Conservation (phyloP, 495 filamentous ascomycete species). For the Trichoderma reesei region DNA sequence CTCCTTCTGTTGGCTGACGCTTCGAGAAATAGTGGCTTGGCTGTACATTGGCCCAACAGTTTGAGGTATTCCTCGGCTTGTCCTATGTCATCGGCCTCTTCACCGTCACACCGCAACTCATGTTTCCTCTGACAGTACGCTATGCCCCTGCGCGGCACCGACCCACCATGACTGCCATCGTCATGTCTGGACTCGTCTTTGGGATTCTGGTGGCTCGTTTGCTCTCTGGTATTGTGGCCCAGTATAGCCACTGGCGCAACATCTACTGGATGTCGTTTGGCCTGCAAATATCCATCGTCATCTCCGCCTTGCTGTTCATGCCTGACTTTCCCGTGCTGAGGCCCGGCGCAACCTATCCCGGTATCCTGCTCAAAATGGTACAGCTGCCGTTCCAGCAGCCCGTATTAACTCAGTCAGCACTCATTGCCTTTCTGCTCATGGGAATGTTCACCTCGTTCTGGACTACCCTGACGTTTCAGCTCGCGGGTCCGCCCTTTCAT, state of each 20-base stretch:
- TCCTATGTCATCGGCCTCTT: slow-evolving; percentile 63
- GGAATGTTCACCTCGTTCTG: slow-evolving; percentile 47
- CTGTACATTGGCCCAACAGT: slow-evolving; percentile 58
- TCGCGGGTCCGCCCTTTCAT: slow-evolving; percentile 56
- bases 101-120: slow-evolving; percentile 77
- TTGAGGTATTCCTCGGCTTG: slow-evolving; percentile 53
- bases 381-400: slow-evolving; percentile 52
- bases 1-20: slow-evolving; percentile 5
- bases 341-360: slow-evolving; percentile 55
- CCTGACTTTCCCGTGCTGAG: slow-evolving; percentile 74
- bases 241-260: slow-evolving; percentile 61
- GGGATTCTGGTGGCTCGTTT: slow-evolving; percentile 70
- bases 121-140: slow-evolving; percentile 77
- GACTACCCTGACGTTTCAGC: slow-evolving; percentile 77
- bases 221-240: slow-evolving; percentile 63
- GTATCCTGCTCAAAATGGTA: slow-evolving; percentile 55
- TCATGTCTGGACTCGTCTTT: slow-evolving; percentile 67
- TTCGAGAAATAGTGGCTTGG: slow-evolving; percentile 44
- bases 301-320: slow-evolving; percentile 61
- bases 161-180: slow-evolving; percentile 59
- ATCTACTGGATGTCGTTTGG: slow-evolving; percentile 76
- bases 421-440: slow-evolving; percentile 31
- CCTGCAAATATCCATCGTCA: slow-evolving; percentile 59
- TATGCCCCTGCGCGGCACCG: slow-evolving; percentile 61
- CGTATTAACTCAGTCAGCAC: slow-evolving; percentile 50